Evolutionary conservation across 495 filamentous ascomycete genomes (phyloP).

Genomic region (Bacidia gigantensis): DNA sequence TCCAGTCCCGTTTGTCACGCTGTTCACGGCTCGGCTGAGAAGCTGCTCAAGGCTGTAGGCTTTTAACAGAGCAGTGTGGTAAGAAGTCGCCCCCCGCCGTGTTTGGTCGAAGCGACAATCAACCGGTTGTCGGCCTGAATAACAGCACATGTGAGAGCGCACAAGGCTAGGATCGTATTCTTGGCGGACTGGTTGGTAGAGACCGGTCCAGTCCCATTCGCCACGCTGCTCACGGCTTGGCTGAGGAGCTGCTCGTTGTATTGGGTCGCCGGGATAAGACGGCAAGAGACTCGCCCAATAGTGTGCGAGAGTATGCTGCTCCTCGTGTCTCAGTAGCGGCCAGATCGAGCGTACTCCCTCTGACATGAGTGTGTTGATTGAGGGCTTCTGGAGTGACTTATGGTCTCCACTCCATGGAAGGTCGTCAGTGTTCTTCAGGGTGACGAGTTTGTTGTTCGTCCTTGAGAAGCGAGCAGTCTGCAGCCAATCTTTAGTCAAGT

Average conservation of each 20-base stretch:
- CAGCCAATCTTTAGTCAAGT: no score
- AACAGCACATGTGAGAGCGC: neutral
- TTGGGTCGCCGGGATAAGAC: neutral
- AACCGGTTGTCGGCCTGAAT: no score
- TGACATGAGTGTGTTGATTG: neutral
- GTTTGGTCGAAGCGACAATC: no score
- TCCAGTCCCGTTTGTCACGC: neutral
- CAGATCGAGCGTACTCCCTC: neutral
- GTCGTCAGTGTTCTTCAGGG: no score
- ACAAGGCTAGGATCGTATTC: neutral
- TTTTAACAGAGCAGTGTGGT: no score
- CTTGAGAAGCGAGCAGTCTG: no score
- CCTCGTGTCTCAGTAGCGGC: neutral
- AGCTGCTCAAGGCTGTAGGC: no score
- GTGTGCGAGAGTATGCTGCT: neutral
- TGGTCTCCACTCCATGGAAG: no score
- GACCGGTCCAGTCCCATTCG: neutral
- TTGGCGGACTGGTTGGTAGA: neutral
- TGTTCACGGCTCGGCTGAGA: no score
- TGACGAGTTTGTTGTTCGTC: no score
- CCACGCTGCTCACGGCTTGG: no score
- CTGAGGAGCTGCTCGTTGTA: neutral
- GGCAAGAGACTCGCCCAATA: neutral
- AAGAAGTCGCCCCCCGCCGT: no score
- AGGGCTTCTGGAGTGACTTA: neutral